Evolutionary conservation across 2,329 filamentous ascomycete genomes (phyloP).

Genomic region (Diaporthe sp.): DNA sequence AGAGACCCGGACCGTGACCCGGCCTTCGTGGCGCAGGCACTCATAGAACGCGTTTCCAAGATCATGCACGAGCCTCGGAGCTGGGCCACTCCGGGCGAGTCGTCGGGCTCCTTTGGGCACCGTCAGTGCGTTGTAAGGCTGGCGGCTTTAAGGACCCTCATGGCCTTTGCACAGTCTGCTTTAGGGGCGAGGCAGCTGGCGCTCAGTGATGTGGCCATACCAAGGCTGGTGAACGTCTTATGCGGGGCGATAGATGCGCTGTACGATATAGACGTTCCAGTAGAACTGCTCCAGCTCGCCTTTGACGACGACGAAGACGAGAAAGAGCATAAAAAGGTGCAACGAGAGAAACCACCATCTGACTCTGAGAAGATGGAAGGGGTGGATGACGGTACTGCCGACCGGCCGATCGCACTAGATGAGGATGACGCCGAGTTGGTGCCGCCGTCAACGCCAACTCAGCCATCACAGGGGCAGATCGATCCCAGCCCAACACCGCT

Average conservation of each 20-base stretch:
- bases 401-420: background rate
- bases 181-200: conserved; percentile 75
- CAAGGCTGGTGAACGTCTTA: conserved; percentile 76
- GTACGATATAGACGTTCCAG: conserved; percentile 66
- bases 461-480: background rate
- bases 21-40: conserved; percentile 53
- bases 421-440: conserved; percentile 22
- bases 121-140: conserved; percentile 55
- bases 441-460: background rate
- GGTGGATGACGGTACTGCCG: conserved; percentile 13
- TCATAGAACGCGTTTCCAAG: conserved; percentile 72
- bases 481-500: conserved; percentile 37
- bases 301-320: background rate
- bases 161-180: conserved; percentile 69
- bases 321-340: background rate
- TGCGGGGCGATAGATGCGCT: conserved; percentile 77
- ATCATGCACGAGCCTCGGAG: conserved; percentile 68
- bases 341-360: background rate
- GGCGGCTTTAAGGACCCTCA: conserved; percentile 63
- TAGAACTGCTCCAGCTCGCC: conserved; percentile 16
- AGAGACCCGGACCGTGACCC: conserved; percentile 52
- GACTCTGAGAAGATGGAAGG: conserved; percentile 14
- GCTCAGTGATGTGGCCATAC: conserved; percentile 74
- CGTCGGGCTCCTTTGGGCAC: conserved; percentile 42
- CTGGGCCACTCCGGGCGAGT: conserved; percentile 47